Percentiles rank a stretch among this genome's conserved stretches.
Evolutionary conservation across 257 asterid genomes (phyloP).

Genomic region (Solanum pennellii): DNA sequence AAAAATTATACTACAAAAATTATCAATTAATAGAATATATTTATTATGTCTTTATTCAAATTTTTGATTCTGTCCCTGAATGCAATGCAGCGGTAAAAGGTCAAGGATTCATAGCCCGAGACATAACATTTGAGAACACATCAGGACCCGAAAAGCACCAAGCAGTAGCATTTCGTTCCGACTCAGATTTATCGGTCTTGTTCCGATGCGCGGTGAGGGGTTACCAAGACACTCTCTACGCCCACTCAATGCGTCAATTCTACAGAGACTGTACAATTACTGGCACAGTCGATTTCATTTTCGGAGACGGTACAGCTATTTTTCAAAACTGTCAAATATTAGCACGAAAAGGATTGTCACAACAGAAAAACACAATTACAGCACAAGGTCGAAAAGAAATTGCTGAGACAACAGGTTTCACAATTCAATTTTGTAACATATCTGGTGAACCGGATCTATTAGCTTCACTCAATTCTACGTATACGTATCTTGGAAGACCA

Average conservation of each 20-base stretch:
- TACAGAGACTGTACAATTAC: conserved; percentile 39
- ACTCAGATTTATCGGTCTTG: conserved; percentile 45
- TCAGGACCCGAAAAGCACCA: conserved; percentile 60
- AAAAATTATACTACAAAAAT: neutral
- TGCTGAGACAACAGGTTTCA: conserved; percentile 28
- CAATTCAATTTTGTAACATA: conserved; percentile 39
- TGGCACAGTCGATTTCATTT: conserved; percentile 53
- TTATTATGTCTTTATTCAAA: neutral
- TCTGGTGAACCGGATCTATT: conserved; percentile 26
- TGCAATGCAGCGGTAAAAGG: conserved; percentile 49
- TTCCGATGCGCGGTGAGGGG: conserved; percentile 43
- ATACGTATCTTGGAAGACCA: conserved; percentile 46
- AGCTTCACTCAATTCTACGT: conserved; percentile 18
- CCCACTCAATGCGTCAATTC: conserved; percentile 46
- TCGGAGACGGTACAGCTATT: conserved; percentile 36
- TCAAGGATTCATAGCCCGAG: conserved; percentile 46
- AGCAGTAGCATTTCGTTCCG: conserved; percentile 47
- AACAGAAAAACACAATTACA: conserved; percentile 50
- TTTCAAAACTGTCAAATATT: conserved; percentile 34
- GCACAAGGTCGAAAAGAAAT: conserved; percentile 41
- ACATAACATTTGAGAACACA: conserved; percentile 48
- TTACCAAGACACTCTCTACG: conserved; percentile 48
- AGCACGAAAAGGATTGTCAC: conserved; percentile 36
- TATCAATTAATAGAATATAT: neutral
- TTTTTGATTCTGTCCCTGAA: neutral